Evolutionary conservation across 2,329 filamentous ascomycete genomes (phyloP).

Genomic region (Elsinoe perseae): DNA sequence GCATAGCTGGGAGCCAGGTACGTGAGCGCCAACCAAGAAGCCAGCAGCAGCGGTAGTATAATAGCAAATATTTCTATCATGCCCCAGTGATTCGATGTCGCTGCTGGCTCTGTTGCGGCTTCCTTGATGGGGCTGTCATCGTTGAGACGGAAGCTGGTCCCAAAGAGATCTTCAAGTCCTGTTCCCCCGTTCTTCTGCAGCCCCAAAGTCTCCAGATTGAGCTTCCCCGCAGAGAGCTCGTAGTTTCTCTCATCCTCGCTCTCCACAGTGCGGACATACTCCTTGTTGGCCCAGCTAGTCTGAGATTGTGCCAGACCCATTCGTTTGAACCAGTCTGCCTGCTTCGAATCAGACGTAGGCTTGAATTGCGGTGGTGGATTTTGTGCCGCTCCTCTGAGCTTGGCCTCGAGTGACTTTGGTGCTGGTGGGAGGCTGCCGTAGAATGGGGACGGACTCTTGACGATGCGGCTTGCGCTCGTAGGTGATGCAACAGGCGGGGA

Average conservation of each 20-base stretch:
- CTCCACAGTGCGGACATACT: constrained; percentile 15
- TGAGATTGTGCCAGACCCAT: constrained; percentile 16
- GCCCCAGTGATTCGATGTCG: background rate
- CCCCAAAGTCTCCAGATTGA: constrained; percentile 15
- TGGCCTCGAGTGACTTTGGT: constrained; percentile 58
- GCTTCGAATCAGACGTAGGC: constrained; percentile 18
- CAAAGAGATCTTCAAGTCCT: constrained; percentile 20
- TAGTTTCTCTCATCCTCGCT: constrained; percentile 15
- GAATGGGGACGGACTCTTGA: constrained; percentile 48
- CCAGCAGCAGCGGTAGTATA: background rate
- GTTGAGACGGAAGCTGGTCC: constrained; percentile 17
- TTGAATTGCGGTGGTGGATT: constrained; percentile 18
- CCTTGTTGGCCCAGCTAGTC: constrained; percentile 15
- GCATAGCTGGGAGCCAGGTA: constrained; percentile 4
- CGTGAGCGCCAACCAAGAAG: constrained; percentile 4
- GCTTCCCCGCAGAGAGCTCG: constrained; percentile 11
- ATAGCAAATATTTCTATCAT: background rate
- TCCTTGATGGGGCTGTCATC: constrained; percentile 16
- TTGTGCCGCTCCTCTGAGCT: constrained; percentile 48
- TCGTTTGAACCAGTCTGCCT: constrained; percentile 19
- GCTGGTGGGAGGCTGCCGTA: constrained; percentile 63
- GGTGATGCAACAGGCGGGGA: background rate
- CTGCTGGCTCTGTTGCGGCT: background rate
- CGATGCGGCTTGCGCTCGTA: constrained; percentile 33
- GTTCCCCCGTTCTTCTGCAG: constrained; percentile 14